Base-by-base conservation (phyloP, 2,329 filamentous ascomycete species). In the Fusarium succisae region DNA sequence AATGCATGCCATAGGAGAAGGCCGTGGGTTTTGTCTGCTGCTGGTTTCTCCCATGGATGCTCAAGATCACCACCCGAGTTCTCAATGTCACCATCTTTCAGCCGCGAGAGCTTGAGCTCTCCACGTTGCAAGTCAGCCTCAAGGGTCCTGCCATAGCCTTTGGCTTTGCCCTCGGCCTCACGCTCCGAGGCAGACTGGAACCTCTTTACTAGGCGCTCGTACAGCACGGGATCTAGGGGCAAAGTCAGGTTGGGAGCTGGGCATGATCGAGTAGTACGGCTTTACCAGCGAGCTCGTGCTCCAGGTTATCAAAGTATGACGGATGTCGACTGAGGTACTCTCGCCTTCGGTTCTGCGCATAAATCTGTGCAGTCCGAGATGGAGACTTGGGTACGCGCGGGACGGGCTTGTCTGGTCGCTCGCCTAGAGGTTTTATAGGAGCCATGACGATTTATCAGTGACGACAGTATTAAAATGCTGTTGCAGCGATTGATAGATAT, bases 111-210 rank as follows among this genome's bases (percentile, higher is more conserved):
- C 78, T 93, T 93, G 18, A 92, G 92, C 81, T 97, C 94, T 22
- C 93, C 92, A 35, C 94, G 90, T 68, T 91, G 84, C 12, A 97
- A 85, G 73, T 95, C 94, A 3, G 93, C 91, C 80, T 97, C 93
- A 10, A 97, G 87, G 18, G 93, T 88, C 30, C 93, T 92, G 2
- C 92, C 93, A 81, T 94, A 96, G 17, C 94, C 94, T 79, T 94
- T 94, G 14, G 86, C 84, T 48, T 90, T 90, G 14, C 91, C 92
- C 76, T 96, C 93, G 12, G 88, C 88, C 79, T 94, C 91, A 60
- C 94, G 90, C 83, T 97, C 94, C 8, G 87, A 85, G 6, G 91
- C 84, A 2, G 91, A 91, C 74, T 95, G 93, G 80, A 95, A 95
- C 58, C 90, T 90, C 59, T 94, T 91, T 69, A 98, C 89, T 30